These are phyloP conservation scores for Lathyrus tuberosus DNA, from an alignment of 306 rosid genomes.

Conservation along the genomic window DNA sequence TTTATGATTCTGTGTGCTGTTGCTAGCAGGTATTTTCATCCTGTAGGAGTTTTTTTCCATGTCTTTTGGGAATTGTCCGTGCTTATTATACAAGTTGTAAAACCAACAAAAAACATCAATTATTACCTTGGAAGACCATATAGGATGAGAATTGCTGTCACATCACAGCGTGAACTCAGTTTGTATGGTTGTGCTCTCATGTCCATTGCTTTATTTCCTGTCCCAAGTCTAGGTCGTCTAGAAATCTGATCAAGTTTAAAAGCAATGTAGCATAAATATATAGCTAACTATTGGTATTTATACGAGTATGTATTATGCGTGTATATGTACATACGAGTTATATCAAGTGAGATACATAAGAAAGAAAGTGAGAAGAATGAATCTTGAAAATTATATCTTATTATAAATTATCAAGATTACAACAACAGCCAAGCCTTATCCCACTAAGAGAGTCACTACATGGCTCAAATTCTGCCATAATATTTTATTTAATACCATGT, in stretches of 20 bases:
- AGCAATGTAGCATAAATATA: slow-evolving; percentile 51
- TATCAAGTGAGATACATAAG: neutral
- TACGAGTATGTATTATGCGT: neutral
- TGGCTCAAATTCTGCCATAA: too few species aligned
- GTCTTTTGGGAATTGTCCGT: slow-evolving; percentile 7
- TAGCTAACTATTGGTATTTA: slow-evolving; percentile 21
- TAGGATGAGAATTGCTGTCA: slow-evolving; percentile 90
- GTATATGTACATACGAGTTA: neutral
- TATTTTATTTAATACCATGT: too few species aligned
- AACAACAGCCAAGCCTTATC: too few species aligned
- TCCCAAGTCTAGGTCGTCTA: slow-evolving; percentile 51
- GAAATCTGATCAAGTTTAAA: slow-evolving; percentile 45
- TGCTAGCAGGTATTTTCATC: slow-evolving; percentile 4
- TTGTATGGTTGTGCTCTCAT: slow-evolving; percentile 61
- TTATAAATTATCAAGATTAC: too few species aligned
- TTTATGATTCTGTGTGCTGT: neutral
- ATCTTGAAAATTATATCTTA: neutral
- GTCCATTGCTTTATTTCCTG: slow-evolving; percentile 48
- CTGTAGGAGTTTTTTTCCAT: neutral
- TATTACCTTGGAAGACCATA: slow-evolving; percentile 96
- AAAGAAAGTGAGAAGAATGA: neutral
- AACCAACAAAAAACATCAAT: slow-evolving; percentile 35
- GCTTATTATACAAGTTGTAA: slow-evolving; percentile 22
- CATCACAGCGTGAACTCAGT: slow-evolving; percentile 81
- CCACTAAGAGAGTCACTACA: too few species aligned